Evolutionary conservation across 1,284 basidiomycete species (phyloP), one percentile per base, ranked within the genome.

Genomic region (Vanrija pseudolonga): DNA sequence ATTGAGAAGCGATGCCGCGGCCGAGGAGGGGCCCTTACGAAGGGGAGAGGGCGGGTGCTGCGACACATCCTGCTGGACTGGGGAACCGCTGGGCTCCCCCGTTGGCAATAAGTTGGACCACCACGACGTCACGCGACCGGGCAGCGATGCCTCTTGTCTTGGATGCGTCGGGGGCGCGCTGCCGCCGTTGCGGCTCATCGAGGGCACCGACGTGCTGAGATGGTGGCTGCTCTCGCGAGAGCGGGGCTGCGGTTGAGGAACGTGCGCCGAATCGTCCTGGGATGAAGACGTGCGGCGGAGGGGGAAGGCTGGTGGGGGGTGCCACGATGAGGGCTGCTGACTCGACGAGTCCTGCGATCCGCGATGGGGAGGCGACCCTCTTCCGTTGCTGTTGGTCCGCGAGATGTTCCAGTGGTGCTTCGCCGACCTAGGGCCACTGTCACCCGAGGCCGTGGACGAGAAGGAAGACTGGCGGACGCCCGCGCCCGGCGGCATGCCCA

Each of bases 81-180:
- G 32, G 32, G 47, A 49, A 3, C 39, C 19, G 12, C 19, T 26
- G 12, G 38, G 39, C 28, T 26, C 32, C 17, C 40, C 28, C 2
- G 48, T 24, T 12, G 71, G 69, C 8, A 75, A 49, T n/a, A 75
- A 58, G 48, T 72, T 66, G 15, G 71, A 68, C 54, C 73, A 69
- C 73, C 73, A 75, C 24, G 65, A 59, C 2, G 71, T 68, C 66
- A 73, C 70, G 23, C 69, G 58, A 12, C 66, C 60, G 0, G 69
- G 61, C 28, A 69, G 46, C 22, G 56, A 63, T 12, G 63, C 60
- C 12, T 45, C 22, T 32, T 43, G 46, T 23, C 26, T 20, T 41
- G 51, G 12, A 32, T 32, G 32, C 14, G 32, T 32, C 4, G 32
- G 32, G 2, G 19, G 39, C n/a, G n/a, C 15, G 39, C 39, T 14